Evolutionary conservation across 441 rosid species (phyloP), one percentile per base, ranked within the genome.

Genomic region (Codiaeum variegatum): DNA sequence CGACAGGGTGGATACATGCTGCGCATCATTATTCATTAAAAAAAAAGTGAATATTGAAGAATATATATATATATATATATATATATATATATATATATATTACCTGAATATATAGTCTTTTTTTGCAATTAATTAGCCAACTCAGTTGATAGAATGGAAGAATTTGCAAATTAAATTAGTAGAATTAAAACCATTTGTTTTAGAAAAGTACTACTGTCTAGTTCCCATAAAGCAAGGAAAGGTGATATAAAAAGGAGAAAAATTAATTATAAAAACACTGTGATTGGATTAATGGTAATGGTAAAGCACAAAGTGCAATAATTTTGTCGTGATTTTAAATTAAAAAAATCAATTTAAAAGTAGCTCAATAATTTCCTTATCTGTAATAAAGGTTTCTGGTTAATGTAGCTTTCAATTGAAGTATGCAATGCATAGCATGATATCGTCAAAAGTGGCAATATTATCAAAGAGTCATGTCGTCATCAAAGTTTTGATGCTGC

Each of bases 391-490:
- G n/a, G 26, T 6, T 51, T 62, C 19, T 36, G 42, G 69, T 31
- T 23, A 21, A 29, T 16, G 69, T 62, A 32, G 67, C 59, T 49
- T 15, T 72, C 58, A 44, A 11, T 42, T 44, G 49, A 36, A 32
- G 6, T 32, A 12, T 31, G 21, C 49, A 32, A 12, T 31, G 21
- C 49, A 32, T 23, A 31, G 8, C 18, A 32, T 51, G 54, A 54
- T 60, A 52, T 5, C 13, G 54, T 67, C 72, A 74, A 47, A 51
- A 11, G 54, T 26, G 56, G 23, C 61, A 61, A 21, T 55, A n/a
- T 61, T 44, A n/a, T n/a, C n/a, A n/a, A 21, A 51, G 62, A 6
- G 8, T 11, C 10, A 12, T 56, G 11, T 56, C 61, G 26, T 24
- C 6, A 56, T 24, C 32, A 16, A 56, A 56, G 2, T 12, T 26